Evolutionary conservation across 192 early-diverging fungal genomes (phyloP).

Genomic region (Backusella australiensis): DNA sequence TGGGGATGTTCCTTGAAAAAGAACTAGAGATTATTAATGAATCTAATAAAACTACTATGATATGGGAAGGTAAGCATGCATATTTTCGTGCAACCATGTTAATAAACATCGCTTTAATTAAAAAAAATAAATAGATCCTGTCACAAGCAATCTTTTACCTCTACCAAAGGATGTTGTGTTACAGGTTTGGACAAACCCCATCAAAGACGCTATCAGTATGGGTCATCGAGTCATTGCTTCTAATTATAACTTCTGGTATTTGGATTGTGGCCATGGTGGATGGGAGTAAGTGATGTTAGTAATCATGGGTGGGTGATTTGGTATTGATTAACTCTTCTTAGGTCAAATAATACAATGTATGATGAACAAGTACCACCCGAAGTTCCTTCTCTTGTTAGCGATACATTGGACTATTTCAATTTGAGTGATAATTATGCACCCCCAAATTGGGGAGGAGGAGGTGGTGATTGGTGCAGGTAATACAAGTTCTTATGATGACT

Average conservation of each 20-base stretch:
- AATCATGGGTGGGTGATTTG: not conserved
- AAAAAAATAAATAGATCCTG: constrained; percentile 43
- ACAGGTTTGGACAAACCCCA: constrained; percentile 71
- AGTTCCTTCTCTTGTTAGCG: constrained; percentile 26
- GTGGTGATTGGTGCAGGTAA: constrained; percentile 67
- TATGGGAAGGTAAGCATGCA: constrained; percentile 69
- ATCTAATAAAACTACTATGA: constrained; percentile 54
- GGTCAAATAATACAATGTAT: constrained; percentile 58
- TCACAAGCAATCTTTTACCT: constrained; percentile 43
- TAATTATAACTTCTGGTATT: constrained; percentile 65
- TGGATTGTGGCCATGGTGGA: constrained; percentile 77
- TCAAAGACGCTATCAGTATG: constrained; percentile 50
- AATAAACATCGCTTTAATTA: not conserved
- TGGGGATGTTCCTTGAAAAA: constrained; percentile 42
- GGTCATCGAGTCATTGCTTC: constrained; percentile 70
- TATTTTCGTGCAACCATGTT: not conserved
- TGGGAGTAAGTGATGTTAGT: constrained; percentile 49
- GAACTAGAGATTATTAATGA: constrained; percentile 40
- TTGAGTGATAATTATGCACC: constrained; percentile 25
- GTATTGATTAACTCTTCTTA: not conserved
- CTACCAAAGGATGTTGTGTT: constrained; percentile 58
- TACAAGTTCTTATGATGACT: not conserved
- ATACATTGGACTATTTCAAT: constrained; percentile 24
- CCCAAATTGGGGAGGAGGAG: constrained; percentile 42
- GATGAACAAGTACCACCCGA: constrained; percentile 33